These are phyloP conservation scores for Lodderomyces pseudojiufengensis DNA, from an alignment of 1,139 yeast species.

Conservation along the genomic window DNA sequence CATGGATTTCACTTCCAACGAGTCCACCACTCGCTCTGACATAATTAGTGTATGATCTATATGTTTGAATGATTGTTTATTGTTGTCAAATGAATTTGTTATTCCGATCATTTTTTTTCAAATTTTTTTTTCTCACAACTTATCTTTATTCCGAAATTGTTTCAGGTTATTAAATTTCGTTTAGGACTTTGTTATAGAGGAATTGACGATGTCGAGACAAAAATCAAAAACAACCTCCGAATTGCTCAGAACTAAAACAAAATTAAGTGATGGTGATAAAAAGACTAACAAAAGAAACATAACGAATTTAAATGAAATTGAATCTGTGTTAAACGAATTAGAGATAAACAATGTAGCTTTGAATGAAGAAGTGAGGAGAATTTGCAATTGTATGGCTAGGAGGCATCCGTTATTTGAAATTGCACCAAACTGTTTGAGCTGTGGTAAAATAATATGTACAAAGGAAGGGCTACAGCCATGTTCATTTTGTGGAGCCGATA, in stretches of 20 bases:
- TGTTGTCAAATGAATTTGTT: no score
- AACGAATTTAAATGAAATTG: conserved; percentile 57
- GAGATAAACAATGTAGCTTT: conserved; percentile 22
- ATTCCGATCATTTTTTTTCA: no score
- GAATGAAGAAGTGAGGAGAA: conserved; percentile 16
- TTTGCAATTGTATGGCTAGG: conserved; percentile 80
- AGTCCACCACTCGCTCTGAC: conserved; percentile 14
- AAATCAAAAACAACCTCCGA: conserved; percentile 37
- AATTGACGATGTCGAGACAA: conserved; percentile 14
- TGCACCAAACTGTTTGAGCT: conserved; percentile 89
- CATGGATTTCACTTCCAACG: conserved; percentile 23
- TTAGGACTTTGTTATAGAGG: no score
- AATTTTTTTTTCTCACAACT: no score
- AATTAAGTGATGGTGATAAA: conserved; percentile 17
- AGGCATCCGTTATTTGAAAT: conserved; percentile 84
- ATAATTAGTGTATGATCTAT: no score
- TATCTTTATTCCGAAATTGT: background rate
- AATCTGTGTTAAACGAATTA: conserved; percentile 35
- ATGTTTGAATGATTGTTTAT: no score
- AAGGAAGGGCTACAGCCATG: conserved; percentile 93
- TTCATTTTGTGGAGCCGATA: conserved; percentile 69
- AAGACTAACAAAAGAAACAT: conserved; percentile 36
- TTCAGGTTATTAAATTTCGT: background rate
- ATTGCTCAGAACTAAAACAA: conserved; percentile 26
- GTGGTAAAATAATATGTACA: conserved; percentile 90